phyloP scores from a whole-genome alignment of 2,329 filamentous ascomycete species.

The Cladosporium sp. region DNA sequence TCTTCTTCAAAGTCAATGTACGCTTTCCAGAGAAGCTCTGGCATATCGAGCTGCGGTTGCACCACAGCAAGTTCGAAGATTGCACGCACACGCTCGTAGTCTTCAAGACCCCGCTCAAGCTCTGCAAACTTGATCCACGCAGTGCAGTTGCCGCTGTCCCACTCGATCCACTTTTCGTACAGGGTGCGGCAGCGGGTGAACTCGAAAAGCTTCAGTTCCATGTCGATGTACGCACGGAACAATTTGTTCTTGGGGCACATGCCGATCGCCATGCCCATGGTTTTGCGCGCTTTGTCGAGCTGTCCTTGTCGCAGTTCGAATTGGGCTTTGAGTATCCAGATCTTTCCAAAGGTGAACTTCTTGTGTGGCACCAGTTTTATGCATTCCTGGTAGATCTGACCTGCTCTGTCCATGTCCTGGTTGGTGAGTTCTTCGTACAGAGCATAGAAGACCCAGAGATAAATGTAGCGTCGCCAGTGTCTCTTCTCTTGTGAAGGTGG shows the following conservation, averaged over 20 bases:
- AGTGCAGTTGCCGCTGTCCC: conserved; percentile 83
- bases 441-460: conserved; percentile 97
- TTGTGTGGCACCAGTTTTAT: conserved; percentile 88
- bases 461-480: conserved; percentile 96
- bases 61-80: conserved; percentile 89
- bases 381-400: conserved; percentile 88
- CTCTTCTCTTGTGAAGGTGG: conserved; percentile 95
- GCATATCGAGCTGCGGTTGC: conserved; percentile 88
- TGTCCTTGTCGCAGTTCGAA: conserved; percentile 89
- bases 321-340: conserved; percentile 91
- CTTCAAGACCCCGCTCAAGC: conserved; percentile 85
- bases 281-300: conserved; percentile 76
- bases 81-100: conserved; percentile 78
- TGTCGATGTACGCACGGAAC: conserved; percentile 87
- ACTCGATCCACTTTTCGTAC: conserved; percentile 91
- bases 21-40: conserved; percentile 93
- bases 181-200: conserved; percentile 86
- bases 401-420: conserved; percentile 71
- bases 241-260: conserved; percentile 95
- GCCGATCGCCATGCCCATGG: conserved; percentile 83
- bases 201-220: conserved; percentile 91
- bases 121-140: conserved; percentile 97
- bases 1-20: conserved; percentile 99
- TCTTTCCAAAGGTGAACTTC: conserved; percentile 94
- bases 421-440: conserved; percentile 89